Evolutionary conservation across 1,139 yeast species (phyloP).

Genomic region (Saccharomycopsis phalli): DNA sequence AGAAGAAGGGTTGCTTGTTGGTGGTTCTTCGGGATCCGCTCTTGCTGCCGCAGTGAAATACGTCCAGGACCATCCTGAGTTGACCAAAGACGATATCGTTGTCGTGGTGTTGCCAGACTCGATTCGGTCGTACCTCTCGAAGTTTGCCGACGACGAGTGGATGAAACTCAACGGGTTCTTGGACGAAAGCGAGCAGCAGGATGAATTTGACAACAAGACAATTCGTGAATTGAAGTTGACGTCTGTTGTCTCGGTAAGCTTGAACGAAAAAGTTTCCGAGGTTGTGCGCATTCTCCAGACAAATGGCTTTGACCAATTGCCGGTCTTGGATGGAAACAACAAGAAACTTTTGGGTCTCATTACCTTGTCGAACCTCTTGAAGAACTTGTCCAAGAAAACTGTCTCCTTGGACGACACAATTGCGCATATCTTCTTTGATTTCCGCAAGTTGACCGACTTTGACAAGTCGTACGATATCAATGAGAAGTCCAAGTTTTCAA

Average conservation of each 20-base stretch:
- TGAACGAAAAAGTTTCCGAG: constrained; percentile 51
- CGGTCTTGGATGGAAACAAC: constrained; percentile 45
- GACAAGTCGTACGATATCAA: constrained; percentile 59
- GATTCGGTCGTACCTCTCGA: constrained; percentile 77
- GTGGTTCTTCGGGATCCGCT: constrained; percentile 84
- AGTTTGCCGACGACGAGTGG: constrained; percentile 91
- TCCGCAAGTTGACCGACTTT: constrained; percentile 58
- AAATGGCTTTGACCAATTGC: constrained; percentile 81
- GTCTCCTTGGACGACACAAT: constrained; percentile 55
- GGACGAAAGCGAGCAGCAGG: constrained; percentile 40
- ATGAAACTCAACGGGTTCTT: constrained; percentile 69
- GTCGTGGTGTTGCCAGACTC: constrained; percentile 86
- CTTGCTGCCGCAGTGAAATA: constrained; percentile 73
- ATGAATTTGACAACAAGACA: constrained; percentile 41
- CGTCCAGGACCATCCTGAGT: constrained; percentile 47
- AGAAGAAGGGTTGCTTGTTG: constrained; percentile 82
- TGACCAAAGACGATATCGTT: constrained; percentile 65
- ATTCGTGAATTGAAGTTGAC: constrained; percentile 67
- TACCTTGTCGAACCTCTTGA: constrained; percentile 66
- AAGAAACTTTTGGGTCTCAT: constrained; percentile 70
- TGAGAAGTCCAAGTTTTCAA: constrained; percentile 41
- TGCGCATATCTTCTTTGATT: constrained; percentile 58
- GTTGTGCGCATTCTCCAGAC: constrained; percentile 66
- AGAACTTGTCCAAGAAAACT: constrained; percentile 56
- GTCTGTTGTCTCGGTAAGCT: constrained; percentile 71